phyloP scores from a whole-genome alignment of 2,329 filamentous ascomycete species.

The Chalara sp. region DNA sequence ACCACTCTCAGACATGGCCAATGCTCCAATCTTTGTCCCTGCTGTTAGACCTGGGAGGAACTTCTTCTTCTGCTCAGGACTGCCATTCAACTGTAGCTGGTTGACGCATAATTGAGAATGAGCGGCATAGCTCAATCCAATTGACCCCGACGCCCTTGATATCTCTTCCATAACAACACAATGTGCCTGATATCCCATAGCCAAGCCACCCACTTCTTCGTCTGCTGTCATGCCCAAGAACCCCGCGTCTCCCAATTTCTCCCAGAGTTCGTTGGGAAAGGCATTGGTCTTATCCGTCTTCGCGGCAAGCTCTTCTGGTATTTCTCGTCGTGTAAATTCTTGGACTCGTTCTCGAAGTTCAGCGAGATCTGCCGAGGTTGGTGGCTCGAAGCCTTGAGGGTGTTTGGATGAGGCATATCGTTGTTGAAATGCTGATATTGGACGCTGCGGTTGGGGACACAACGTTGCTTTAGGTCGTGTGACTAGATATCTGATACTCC shows the following conservation, averaged over 20 bases:
- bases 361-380: conserved; percentile 40
- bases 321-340: conserved; percentile 84
- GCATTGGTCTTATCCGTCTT: conserved; percentile 79
- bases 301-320: conserved; percentile 74
- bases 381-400: conserved; percentile 53
- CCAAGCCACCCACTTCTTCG: conserved; percentile 83
- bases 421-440: conserved; percentile 27
- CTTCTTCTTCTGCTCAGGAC: conserved; percentile 67
- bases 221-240: conserved; percentile 91
- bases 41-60: conserved; percentile 77
- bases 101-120: conserved; percentile 97
- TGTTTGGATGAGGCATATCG: conserved; percentile 61
- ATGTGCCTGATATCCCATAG: conserved; percentile 94
- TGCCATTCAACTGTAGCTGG: conserved; percentile 87
- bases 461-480: conserved; percentile 20
- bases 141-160: conserved; percentile 74
- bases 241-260: conserved; percentile 84
- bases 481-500: conserved; percentile 16
- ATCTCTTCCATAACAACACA: conserved; percentile 94
- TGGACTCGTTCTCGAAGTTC: conserved; percentile 47
- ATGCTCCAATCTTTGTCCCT: conserved; percentile 73
- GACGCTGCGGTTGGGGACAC: conserved; percentile 8
- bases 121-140: conserved; percentile 88
- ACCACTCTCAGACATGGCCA: conserved; percentile 93
- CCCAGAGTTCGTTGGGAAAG: conserved; percentile 90